phyloP scores from a whole-genome alignment of 2,329 filamentous ascomycete genomes.

The Thyridium curvatum region DNA sequence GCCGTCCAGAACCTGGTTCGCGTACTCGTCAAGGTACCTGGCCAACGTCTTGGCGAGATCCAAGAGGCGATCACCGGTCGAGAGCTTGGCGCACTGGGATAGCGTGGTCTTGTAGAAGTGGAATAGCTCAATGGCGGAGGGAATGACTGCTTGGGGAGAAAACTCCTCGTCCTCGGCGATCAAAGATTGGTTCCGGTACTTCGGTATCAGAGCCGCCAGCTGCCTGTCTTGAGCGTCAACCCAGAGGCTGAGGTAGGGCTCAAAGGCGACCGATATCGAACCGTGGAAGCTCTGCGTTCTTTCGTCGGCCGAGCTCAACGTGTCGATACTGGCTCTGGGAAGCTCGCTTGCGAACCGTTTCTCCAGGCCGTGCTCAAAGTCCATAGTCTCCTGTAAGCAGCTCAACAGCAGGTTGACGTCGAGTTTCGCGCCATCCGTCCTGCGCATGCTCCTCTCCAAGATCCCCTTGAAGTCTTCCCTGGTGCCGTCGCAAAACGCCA shows the following conservation, averaged over 20 bases:
- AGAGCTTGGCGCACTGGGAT: slow-evolving; percentile 92
- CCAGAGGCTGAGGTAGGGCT: slow-evolving; percentile 95
- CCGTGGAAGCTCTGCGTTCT: slow-evolving; percentile 75
- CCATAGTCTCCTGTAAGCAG: slow-evolving; percentile 89
- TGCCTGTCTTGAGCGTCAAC: slow-evolving; percentile 94
- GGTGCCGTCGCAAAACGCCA: slow-evolving; percentile 91
- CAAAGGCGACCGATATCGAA: slow-evolving; percentile 91
- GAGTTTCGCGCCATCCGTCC: slow-evolving; percentile 63
- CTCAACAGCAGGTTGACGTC: slow-evolving; percentile 86
- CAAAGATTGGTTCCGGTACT: slow-evolving; percentile 77
- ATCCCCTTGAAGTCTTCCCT: slow-evolving; percentile 94
- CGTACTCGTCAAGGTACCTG: slow-evolving; percentile 92
- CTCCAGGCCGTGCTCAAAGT: slow-evolving; percentile 92
- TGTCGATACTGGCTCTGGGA: slow-evolving; percentile 80
- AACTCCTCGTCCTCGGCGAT: slow-evolving; percentile 86
- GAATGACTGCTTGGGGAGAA: slow-evolving; percentile 79
- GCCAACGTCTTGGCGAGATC: slow-evolving; percentile 82
- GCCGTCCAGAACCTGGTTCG: slow-evolving; percentile 81
- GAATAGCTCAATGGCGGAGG: slow-evolving; percentile 93
- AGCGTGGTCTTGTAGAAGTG: slow-evolving; percentile 92
- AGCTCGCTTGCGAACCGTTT: slow-evolving; percentile 65
- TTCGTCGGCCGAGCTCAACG: slow-evolving; percentile 72
- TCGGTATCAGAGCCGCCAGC: slow-evolving; percentile 75
- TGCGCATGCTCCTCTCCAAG: slow-evolving; percentile 78
- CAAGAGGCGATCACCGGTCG: slow-evolving; percentile 78